These are phyloP conservation scores for Gnaphalium uliginosum DNA, from an alignment of 129 eudicot species.

Conservation along the genomic window DNA sequence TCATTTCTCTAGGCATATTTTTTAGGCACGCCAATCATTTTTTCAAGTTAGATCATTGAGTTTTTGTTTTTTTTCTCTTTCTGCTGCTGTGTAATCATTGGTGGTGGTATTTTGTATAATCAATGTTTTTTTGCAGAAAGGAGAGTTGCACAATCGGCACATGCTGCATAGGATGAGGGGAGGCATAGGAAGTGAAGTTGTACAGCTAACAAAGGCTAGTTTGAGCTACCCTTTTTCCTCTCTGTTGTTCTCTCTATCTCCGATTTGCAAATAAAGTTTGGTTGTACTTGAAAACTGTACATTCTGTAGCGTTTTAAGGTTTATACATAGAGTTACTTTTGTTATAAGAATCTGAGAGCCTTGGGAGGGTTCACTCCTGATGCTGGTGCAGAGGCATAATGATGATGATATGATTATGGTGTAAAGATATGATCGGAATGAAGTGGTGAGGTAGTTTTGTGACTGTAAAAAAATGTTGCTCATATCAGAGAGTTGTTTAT, in stretches of 20 bases:
- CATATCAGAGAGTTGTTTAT: conserved; percentile 44
- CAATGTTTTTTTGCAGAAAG: conserved; percentile 52
- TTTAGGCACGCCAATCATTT: too few species aligned
- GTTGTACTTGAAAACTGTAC: conserved; percentile 80
- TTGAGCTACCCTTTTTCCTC: conserved; percentile 68
- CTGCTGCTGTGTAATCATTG: neutral
- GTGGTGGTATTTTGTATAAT: neutral
- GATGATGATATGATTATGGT: conserved; percentile 23
- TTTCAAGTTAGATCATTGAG: too few species aligned
- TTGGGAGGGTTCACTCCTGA: conserved; percentile 35
- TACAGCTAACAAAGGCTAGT: conserved; percentile 97
- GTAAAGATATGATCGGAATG: conserved; percentile 21
- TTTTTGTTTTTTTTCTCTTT: neutral
- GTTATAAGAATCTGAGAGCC: conserved; percentile 49
- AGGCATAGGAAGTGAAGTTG: conserved; percentile 54
- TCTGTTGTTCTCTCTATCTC: conserved; percentile 28
- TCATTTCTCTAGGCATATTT: too few species aligned
- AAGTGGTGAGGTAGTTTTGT: conserved; percentile 43
- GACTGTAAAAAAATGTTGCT: conserved; percentile 78
- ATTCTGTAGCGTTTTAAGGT: conserved; percentile 76
- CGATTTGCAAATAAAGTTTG: conserved; percentile 76
- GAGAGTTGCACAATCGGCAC: conserved; percentile 78
- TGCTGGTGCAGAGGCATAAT: conserved; percentile 54
- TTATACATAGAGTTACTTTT: conserved; percentile 59
- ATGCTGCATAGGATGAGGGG: conserved; percentile 51